Evolutionary conservation across 768 basidiomycete genomes (phyloP), one percentile per base, ranked within the genome.

Genomic region (Lactarius tabidus): DNA sequence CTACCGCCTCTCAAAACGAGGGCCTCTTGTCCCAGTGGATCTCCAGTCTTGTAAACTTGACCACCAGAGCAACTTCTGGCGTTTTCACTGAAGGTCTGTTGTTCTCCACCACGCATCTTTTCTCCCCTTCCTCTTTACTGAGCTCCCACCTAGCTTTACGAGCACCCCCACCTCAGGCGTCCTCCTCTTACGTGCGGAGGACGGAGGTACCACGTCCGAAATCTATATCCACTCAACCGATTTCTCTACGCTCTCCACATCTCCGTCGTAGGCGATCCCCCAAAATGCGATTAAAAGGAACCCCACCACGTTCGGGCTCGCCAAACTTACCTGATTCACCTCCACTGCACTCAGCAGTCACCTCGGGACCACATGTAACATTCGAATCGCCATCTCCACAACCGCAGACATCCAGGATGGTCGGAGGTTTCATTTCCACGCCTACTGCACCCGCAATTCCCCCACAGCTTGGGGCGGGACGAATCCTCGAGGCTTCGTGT

Each of bases 11-110:
- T 8, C 73, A 78, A 64, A 59, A 72, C 58, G 72, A 77, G 53
- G 74, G 77, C 29, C 70, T 84, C 33, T 41, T 74, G 39, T 72
- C 76, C 39, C 81, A 83, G 48, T 86, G 84, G 83, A 69, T 70
- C 57, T 56, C 61, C 26, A 55, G 58, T 51, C 48, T 63, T 59
- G 68, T 59, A 41, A 65, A 64, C 29, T 53, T 68, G 20, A 62
- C 59, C 36, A 64, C 56, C 9, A 57, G 31, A 56, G 65, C 64
- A 29, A 28, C 66, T 20, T 60, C 65, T 43, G 65, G 65, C 35
- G 62, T 66, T 23, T 62, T 66, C 23, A 59, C 33, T 10, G 65
- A 66, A 57, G 33, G 65, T 66, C 56, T 1, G 65, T 54, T 38
- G 38, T 15, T 17, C 9, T 35, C 36, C 17, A 14, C 33, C 17